These are phyloP conservation scores for Metschnikowia henanensis DNA, from an alignment of 805 yeast species.

Conservation along the genomic window DNA sequence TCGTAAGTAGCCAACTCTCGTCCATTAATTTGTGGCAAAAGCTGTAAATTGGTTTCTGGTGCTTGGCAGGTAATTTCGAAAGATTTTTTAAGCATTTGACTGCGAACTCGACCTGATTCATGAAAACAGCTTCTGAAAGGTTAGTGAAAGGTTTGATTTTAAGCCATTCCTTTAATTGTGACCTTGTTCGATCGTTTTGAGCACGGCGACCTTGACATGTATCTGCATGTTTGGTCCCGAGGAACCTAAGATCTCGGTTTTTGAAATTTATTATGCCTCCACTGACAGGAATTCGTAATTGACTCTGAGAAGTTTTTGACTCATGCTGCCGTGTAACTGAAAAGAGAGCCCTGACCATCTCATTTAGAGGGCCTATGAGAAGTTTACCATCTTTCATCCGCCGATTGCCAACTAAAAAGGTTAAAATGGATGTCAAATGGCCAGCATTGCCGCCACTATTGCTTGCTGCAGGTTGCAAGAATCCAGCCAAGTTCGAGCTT, in stretches of 20 bases:
- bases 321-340: background rate
- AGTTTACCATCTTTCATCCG: constrained; percentile 3
- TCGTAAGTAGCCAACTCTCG: constrained; percentile 22
- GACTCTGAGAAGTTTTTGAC: background rate
- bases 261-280: constrained; percentile 39
- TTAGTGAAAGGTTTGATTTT: constrained; percentile 35
- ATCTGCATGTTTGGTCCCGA: background rate
- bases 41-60: constrained; percentile 20
- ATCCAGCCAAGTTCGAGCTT: constrained; percentile 10
- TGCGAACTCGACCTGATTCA: constrained; percentile 14
- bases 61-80: constrained; percentile 10
- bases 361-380: background rate
- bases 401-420: constrained; percentile 11
- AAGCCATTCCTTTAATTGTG: constrained; percentile 41
- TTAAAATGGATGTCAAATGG: constrained; percentile 3
- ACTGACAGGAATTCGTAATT: constrained; percentile 9
- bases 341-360: background rate
- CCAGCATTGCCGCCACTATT: constrained; percentile 1
- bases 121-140: constrained; percentile 23
- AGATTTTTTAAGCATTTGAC: constrained; percentile 9
- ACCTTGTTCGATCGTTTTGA: constrained; percentile 10
- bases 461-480: constrained; percentile 2
- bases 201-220: background rate
- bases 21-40: constrained; percentile 22
- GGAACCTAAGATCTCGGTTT: constrained; percentile 35